Conservation (phyloP, 2,329 filamentous ascomycete species). For the Pestalotiopsis sp. region DNA sequence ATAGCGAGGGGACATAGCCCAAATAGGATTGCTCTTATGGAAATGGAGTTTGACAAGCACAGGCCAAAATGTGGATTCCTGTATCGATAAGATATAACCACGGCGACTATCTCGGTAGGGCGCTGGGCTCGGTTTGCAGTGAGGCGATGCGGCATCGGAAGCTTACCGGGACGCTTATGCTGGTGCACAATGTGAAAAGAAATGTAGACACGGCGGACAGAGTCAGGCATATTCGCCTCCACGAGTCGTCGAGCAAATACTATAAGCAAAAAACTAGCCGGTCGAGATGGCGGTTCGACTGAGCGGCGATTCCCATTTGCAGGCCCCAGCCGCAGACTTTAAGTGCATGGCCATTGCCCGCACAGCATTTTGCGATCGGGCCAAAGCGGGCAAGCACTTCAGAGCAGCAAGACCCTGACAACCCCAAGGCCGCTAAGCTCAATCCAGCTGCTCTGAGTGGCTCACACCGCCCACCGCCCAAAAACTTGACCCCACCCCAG, state of each 20-base stretch:
- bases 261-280: background rate
- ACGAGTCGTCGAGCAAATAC: conserved; percentile 2
- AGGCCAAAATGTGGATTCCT: background rate
- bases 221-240: conserved; percentile 1
- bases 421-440: conserved; percentile 5
- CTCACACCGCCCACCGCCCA: conserved; percentile 10
- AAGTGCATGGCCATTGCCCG: background rate
- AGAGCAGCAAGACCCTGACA: conserved; percentile 1
- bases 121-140: background rate
- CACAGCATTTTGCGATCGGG: background rate
- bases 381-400: conserved; percentile 1
- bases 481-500: conserved; percentile 3
- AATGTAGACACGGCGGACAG: background rate
- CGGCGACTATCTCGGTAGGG: background rate
- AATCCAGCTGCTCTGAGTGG: conserved; percentile 6
- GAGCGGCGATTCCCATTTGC: conserved; percentile 7
- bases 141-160: background rate
- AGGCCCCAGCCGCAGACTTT: background rate
- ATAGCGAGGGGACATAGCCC: too few relatives aligned
- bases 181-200: background rate
- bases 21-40: too few relatives aligned
- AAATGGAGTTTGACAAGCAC: background rate
- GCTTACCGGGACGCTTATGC: background rate
- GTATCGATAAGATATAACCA: background rate
- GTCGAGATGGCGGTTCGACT: background rate